These are phyloP conservation scores for Syzygium aromaticum DNA, from an alignment of 345 rosid genomes.

Conservation along the genomic window DNA sequence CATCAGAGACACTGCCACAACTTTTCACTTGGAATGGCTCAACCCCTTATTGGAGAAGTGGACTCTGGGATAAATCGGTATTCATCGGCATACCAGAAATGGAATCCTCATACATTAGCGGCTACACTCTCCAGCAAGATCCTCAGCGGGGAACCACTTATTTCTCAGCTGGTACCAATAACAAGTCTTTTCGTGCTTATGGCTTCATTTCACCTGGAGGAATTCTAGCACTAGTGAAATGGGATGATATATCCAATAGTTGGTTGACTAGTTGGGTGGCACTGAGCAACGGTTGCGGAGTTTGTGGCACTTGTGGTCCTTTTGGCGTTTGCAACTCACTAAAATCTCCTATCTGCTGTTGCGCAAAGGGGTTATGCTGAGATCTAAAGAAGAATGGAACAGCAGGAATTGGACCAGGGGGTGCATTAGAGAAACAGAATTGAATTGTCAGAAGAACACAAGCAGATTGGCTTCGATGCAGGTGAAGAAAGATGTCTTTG, in stretches of 20 bases:
- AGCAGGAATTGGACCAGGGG: conserved; percentile 9
- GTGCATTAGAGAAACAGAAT: conserved; percentile 4
- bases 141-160: background rate
- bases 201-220: conserved; percentile 12
- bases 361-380: conserved; percentile 22
- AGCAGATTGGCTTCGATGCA: background rate
- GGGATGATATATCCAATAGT: background rate
- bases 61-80: background rate
- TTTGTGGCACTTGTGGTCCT: conserved; percentile 10
- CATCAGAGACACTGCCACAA: conserved; percentile 1
- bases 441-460: background rate
- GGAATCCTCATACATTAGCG: background rate
- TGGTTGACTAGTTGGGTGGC: background rate
- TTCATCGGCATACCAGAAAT: background rate
- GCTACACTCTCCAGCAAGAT: background rate
- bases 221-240: background rate
- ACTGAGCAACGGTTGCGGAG: conserved; percentile 13
- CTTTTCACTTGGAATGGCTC: conserved; percentile 1
- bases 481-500: background rate
- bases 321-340: conserved; percentile 12
- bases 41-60: background rate
- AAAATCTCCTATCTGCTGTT: conserved; percentile 3
- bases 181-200: conserved; percentile 8
- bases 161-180: conserved; percentile 10
- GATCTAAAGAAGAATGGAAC: background rate